Conservation (phyloP, 345 rosid genomes). For the Lepidium didymum region DNA sequence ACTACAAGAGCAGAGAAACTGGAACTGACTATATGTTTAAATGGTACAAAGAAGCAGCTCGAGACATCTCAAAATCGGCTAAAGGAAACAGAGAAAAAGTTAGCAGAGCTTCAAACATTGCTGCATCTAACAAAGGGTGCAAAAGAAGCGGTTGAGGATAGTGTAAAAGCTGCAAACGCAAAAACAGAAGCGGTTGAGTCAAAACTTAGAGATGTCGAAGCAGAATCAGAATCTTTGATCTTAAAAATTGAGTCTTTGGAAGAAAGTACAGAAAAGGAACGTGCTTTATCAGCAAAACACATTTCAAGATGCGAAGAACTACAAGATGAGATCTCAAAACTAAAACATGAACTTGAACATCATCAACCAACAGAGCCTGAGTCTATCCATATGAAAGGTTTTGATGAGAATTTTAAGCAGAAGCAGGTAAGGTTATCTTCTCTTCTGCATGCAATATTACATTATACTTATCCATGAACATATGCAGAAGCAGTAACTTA, state of each 20-base stretch:
- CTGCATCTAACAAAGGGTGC: constrained; percentile 38
- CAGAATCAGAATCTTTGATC: constrained; percentile 42
- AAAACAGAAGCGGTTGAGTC: constrained; percentile 44
- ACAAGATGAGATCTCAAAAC: constrained; percentile 47
- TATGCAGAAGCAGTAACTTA: neutral
- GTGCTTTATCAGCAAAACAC: constrained; percentile 26
- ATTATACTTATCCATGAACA: neutral
- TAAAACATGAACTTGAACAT: constrained; percentile 42
- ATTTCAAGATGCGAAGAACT: constrained; percentile 33
- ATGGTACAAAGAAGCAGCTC: constrained; percentile 41
- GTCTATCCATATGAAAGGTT: constrained; percentile 28
- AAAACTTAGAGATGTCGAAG: constrained; percentile 43
- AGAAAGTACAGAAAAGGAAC: constrained; percentile 24
- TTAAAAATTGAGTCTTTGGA: constrained; percentile 42
- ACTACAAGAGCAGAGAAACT: constrained; percentile 48
- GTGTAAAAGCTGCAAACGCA: constrained; percentile 33
- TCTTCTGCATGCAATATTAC: neutral
- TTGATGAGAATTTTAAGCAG: constrained; percentile 38
- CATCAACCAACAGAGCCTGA: constrained; percentile 31
- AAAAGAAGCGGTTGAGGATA: constrained; percentile 43
- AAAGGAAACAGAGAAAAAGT: constrained; percentile 39
- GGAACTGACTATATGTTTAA: constrained; percentile 43
- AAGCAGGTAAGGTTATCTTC: constrained; percentile 49
- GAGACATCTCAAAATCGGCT: constrained; percentile 36
- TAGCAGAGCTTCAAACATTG: constrained; percentile 35